These are phyloP conservation scores for Saccharomyces hybrid DNA, from an alignment of 1,139 yeast species.

Conservation along the genomic window DNA sequence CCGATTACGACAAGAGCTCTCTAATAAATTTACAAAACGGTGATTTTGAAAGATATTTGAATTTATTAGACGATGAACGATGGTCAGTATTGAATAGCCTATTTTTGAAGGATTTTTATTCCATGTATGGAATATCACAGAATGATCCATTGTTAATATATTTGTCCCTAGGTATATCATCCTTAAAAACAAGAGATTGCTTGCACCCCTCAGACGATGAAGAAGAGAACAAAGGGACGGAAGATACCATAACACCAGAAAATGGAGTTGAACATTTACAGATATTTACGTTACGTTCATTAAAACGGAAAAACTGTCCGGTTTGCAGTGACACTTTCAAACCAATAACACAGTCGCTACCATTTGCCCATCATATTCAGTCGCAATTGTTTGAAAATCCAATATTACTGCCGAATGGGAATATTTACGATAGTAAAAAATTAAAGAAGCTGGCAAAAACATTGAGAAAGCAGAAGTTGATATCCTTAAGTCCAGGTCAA, in stretches of 20 bases:
- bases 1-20: slow-evolving; percentile 5
- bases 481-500: slow-evolving; percentile 33
- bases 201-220: slow-evolving; percentile 17
- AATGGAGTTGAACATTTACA: slow-evolving; percentile 21
- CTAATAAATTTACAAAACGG: slow-evolving; percentile 8
- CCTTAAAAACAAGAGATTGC: slow-evolving; percentile 73
- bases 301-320: slow-evolving; percentile 48
- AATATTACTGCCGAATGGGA: slow-evolving; percentile 73
- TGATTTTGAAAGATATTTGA: slow-evolving; percentile 31
- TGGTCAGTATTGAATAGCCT: slow-evolving; percentile 60
- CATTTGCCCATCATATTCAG: slow-evolving; percentile 72
- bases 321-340: slow-evolving; percentile 70
- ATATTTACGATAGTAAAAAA: slow-evolving; percentile 63
- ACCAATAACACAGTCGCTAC: slow-evolving; percentile 50
- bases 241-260: slow-evolving; percentile 11
- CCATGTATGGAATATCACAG: slow-evolving; percentile 62
- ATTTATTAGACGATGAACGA: slow-evolving; percentile 47
- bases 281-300: background rate
- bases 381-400: slow-evolving; percentile 71
- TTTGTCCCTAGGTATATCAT: slow-evolving; percentile 69
- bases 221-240: slow-evolving; percentile 11
- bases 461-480: slow-evolving; percentile 18
- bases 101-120: slow-evolving; percentile 58
- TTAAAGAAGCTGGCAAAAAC: slow-evolving; percentile 39
- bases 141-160: slow-evolving; percentile 60